These are phyloP conservation scores for Trichosporon ovoides DNA, from an alignment of 1,284 basidiomycete species.

Conservation along the genomic window DNA sequence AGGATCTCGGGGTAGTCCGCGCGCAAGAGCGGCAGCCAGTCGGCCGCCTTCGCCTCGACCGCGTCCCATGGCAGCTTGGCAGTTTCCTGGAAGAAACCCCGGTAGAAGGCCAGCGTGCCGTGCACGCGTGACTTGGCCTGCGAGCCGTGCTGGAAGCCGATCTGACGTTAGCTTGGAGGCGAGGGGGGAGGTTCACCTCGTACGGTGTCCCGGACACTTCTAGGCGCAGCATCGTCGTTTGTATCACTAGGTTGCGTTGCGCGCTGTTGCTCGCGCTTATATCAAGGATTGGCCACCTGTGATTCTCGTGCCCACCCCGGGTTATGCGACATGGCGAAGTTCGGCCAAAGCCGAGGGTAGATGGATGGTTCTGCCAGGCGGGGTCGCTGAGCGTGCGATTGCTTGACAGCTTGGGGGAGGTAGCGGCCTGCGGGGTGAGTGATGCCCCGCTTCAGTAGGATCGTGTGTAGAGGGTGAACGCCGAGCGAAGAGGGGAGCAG, in stretches of 20 bases:
- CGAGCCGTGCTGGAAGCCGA: constrained; percentile 17
- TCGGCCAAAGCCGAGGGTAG: too few relatives aligned
- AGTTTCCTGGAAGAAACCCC: constrained; percentile 13
- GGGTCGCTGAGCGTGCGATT: too few relatives aligned
- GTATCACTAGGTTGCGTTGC: background rate
- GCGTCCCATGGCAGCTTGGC: constrained; percentile 18
- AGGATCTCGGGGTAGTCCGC: constrained; percentile 14
- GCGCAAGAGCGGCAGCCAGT: constrained; percentile 18
- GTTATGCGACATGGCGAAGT: too few relatives aligned
- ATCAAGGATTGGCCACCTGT: background rate
- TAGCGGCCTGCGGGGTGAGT: too few relatives aligned
- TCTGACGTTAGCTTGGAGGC: constrained; percentile 5
- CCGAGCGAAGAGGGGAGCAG: too few relatives aligned
- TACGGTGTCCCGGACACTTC: constrained; percentile 15
- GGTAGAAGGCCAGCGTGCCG: constrained; percentile 21
- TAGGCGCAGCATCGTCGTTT: constrained; percentile 10
- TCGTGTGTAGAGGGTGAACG: too few relatives aligned
- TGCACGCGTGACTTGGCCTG: constrained; percentile 12
- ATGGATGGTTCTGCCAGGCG: too few relatives aligned
- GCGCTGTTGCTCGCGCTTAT: background rate
- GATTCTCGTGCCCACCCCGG: too few relatives aligned
- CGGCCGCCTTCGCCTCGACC: constrained; percentile 10
- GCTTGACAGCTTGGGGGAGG: too few relatives aligned
- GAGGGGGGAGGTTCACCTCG: constrained; percentile 2
- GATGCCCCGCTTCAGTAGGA: too few relatives aligned